These are phyloP conservation scores for Termitomyces heimii DNA, from an alignment of 768 basidiomycete genomes.

Conservation along the genomic window DNA sequence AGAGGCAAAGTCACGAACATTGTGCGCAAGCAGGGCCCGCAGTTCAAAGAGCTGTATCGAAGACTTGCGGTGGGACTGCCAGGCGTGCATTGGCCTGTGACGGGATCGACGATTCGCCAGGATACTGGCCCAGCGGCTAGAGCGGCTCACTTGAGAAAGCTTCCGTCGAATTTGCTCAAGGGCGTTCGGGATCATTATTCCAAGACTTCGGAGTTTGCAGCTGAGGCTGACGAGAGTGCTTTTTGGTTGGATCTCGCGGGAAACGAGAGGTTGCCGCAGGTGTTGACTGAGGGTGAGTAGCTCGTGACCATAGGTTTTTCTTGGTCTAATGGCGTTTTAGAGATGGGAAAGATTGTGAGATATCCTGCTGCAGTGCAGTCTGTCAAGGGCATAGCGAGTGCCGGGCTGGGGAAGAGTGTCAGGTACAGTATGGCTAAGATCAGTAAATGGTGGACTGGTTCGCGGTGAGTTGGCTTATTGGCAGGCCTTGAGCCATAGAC, in stretches of 20 bases:
- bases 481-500: constrained; percentile 4
- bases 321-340: constrained; percentile 27
- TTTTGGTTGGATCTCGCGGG: constrained; percentile 73
- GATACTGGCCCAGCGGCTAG: constrained; percentile 65
- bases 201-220: constrained; percentile 22
- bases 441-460: constrained; percentile 72
- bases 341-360: constrained; percentile 73
- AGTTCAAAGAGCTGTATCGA: constrained; percentile 87
- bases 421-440: constrained; percentile 75
- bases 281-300: constrained; percentile 49
- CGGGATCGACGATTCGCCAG: constrained; percentile 58
- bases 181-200: constrained; percentile 50
- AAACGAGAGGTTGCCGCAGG: constrained; percentile 47
- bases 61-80: constrained; percentile 72
- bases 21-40: constrained; percentile 71
- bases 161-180: constrained; percentile 63
- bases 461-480: constrained; percentile 7
- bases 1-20: constrained; percentile 93
- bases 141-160: constrained; percentile 68
- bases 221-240: constrained; percentile 63
- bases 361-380: constrained; percentile 82
- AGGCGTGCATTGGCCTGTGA: constrained; percentile 66
- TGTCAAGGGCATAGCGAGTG: constrained; percentile 80
- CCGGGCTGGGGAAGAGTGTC: constrained; percentile 73
- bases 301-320: background rate